phyloP scores from a whole-genome alignment of 2,329 filamentous ascomycete species.

The Sclerotinia subarctica region DNA sequence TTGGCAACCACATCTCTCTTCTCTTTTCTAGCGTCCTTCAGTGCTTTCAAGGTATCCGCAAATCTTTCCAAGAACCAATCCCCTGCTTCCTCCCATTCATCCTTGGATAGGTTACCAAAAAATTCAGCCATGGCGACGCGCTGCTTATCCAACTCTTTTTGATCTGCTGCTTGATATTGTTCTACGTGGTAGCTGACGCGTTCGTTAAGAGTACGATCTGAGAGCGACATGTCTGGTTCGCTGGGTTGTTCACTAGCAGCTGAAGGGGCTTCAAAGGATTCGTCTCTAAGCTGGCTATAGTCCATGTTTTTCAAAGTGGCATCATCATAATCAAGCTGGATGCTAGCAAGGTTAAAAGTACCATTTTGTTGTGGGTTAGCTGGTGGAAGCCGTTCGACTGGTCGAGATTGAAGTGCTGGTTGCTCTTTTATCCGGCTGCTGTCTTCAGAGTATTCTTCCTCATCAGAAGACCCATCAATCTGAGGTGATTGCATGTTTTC shows the following conservation, averaged over 20 bases:
- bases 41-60: slow-evolving; percentile 25
- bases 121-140: slow-evolving; percentile 23
- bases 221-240: slow-evolving; percentile 14
- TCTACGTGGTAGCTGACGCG: slow-evolving; percentile 6
- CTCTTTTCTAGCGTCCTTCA: slow-evolving; percentile 31
- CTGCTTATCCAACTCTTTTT: neutral
- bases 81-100: slow-evolving; percentile 38
- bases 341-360: neutral
- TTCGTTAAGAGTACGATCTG: slow-evolving; percentile 11
- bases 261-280: slow-evolving; percentile 19
- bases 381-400: neutral
- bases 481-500: neutral
- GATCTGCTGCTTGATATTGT: neutral
- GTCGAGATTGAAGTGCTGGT: slow-evolving; percentile 14
- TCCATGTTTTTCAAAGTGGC: slow-evolving; percentile 11
- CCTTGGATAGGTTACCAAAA: slow-evolving; percentile 29
- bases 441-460: slow-evolving; percentile 8
- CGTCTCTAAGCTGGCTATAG: slow-evolving; percentile 11
- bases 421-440: neutral
- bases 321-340: slow-evolving; percentile 17
- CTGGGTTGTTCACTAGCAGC: neutral
- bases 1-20: slow-evolving; percentile 30
- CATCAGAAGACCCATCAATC: slow-evolving; percentile 5
- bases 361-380: neutral
- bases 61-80: slow-evolving; percentile 37